These are phyloP conservation scores for Sisymbrium irio DNA, from an alignment of 345 rosid species.

Conservation along the genomic window DNA sequence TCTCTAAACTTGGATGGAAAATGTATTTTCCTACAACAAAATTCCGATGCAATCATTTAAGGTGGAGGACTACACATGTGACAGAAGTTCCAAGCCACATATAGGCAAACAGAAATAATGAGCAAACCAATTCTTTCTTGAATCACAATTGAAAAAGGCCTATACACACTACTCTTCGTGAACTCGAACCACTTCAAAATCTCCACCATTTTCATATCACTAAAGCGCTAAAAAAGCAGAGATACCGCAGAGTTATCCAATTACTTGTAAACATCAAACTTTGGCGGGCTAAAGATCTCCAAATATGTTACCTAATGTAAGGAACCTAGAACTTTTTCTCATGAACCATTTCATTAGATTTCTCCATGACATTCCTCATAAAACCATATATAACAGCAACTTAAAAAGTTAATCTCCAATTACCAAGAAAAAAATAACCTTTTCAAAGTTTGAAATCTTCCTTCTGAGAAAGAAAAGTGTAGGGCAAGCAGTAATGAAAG, in stretches of 20 bases:
- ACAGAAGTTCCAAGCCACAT: not conserved
- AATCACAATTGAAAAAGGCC: not conserved
- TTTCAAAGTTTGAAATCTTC: not conserved
- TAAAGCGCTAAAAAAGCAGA: not conserved
- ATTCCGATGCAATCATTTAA: not conserved
- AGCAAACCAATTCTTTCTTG: not conserved
- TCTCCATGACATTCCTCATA: not conserved
- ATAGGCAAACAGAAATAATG: not conserved
- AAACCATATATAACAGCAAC: not conserved
- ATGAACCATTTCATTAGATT: constrained; percentile 5
- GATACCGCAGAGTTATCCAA: not conserved
- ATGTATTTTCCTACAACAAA: not conserved
- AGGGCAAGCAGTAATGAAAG: constrained; percentile 24
- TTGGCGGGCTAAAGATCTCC: not conserved
- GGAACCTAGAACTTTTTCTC: constrained; percentile 8
- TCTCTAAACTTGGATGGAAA: not conserved
- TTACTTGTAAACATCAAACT: not conserved
- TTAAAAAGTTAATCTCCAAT: not conserved
- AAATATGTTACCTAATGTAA: not conserved
- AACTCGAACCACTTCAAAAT: constrained; percentile 4
- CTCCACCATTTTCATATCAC: not conserved
- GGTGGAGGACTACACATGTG: not conserved
- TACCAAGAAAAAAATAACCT: not conserved
- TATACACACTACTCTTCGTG: constrained; percentile 10
- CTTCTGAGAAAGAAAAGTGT: not conserved